Percentiles rank a stretch among this genome's conserved stretches.
phyloP scores from a whole-genome alignment of 2,329 filamentous ascomycete species.

The Microdochium trichocladiopsis region DNA sequence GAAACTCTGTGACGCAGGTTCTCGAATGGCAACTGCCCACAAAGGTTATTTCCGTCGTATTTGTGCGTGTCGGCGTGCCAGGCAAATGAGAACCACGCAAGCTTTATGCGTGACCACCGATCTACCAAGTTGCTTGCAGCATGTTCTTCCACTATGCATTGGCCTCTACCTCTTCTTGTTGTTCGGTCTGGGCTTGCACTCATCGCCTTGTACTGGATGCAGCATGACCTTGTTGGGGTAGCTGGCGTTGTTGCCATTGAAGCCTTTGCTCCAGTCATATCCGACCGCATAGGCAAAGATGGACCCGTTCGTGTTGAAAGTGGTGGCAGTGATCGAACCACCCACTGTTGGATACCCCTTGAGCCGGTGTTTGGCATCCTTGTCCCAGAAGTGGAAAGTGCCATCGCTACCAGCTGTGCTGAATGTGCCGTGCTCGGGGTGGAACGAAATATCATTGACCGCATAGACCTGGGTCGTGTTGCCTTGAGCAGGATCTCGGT shows the following conservation, averaged over 20 bases:
- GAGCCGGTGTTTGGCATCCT: slow-evolving; percentile 79
- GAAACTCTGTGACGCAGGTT: no score
- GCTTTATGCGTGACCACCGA: no score
- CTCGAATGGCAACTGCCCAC: no score
- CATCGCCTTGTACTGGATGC: slow-evolving; percentile 61
- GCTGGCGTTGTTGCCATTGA: slow-evolving; percentile 70
- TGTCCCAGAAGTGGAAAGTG: slow-evolving; percentile 96
- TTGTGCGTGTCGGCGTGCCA: no score
- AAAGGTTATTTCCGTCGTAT: background rate
- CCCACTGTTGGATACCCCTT: slow-evolving; percentile 83
- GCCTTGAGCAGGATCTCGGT: slow-evolving; percentile 70
- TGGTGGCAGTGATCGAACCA: slow-evolving; percentile 82
- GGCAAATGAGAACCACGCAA: no score
- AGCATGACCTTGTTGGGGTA: slow-evolving; percentile 79
- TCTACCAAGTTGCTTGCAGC: no score
- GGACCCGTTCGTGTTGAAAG: slow-evolving; percentile 80
- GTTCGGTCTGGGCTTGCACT: slow-evolving; percentile 55
- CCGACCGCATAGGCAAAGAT: slow-evolving; percentile 87
- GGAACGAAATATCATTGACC: slow-evolving; percentile 97
- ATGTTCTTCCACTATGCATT: background rate
- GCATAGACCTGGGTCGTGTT: slow-evolving; percentile 86
- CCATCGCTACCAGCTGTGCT: slow-evolving; percentile 92
- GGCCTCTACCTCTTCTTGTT: slow-evolving; percentile 50
- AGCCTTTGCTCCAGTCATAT: slow-evolving; percentile 99
- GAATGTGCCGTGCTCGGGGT: slow-evolving; percentile 95